phyloP scores from a whole-genome alignment of 352 stramenopile species.

The Globisporangium spinosum region DNA sequence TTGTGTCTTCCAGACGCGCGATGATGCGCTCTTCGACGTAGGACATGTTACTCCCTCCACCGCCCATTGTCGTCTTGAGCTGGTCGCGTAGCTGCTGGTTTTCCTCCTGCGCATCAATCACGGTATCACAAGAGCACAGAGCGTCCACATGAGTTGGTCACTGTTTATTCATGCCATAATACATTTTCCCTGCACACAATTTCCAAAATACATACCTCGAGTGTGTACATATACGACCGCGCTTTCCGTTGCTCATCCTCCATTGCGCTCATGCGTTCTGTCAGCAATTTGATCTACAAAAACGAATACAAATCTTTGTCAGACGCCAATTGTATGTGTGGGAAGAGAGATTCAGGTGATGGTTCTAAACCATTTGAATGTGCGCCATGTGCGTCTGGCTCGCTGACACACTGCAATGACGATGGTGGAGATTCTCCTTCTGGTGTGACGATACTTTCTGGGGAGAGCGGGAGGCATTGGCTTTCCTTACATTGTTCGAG shows the following conservation, averaged over 20 bases:
- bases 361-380: constrained; percentile 37
- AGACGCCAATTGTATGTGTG: background rate
- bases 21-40: constrained; percentile 44
- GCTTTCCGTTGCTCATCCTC: constrained; percentile 42
- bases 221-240: constrained; percentile 27
- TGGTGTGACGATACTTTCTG: background rate
- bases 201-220: constrained; percentile 34
- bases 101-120: constrained; percentile 23
- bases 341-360: background rate
- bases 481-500: background rate
- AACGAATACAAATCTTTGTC: background rate
- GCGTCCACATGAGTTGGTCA: background rate
- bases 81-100: constrained; percentile 35
- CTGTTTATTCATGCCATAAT: background rate
- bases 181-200: background rate
- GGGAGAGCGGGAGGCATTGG: background rate
- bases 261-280: constrained; percentile 45
- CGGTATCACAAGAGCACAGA: background rate
- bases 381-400: constrained; percentile 22
- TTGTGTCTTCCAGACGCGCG: constrained; percentile 41
- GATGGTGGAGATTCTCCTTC: constrained; percentile 5
- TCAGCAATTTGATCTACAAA: constrained; percentile 51
- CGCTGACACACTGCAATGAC: constrained; percentile 5
- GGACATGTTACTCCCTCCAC: constrained; percentile 16
- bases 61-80: constrained; percentile 16